Base-by-base conservation (phyloP, 169 alveolate genomes). In the Eimeria necatrix region DNA sequence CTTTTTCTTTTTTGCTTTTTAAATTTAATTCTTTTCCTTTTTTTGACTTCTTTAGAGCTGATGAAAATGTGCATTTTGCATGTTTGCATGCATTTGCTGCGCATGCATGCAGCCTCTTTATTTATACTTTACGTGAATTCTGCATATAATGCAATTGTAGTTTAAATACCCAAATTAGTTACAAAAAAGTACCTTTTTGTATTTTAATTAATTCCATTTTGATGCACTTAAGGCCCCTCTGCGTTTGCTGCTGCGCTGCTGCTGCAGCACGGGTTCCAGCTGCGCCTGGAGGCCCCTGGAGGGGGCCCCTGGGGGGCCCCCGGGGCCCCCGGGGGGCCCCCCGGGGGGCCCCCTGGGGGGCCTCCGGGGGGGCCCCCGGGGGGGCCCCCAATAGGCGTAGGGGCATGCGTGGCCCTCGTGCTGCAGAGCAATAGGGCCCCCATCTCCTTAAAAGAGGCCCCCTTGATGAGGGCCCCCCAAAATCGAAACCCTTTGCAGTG, bases 391-490 rank as follows among this genome's bases (percentile, higher is more conserved):
- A 24, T 14, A 46, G 88, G 88, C 3, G 88, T 78, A 20, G 88
- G 88, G 48, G 88, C 71, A 20, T 78, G 88, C 48, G 48, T 78
- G 22, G 88, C 60, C 26, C 70, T 78, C 2, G 88, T 78, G 70
- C 88, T 78, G 61, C 88, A 78, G 70, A 78, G 88, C 68, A 51
- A 18, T 68, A 78, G 48, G 18, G 9, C 88, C 51, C 88, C 88
- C 20, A 51, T 78, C 61, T 49, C 88, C 26, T 46, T 78, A 0
- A 78, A 46, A 51, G 88, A 46, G 10, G 20, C 22, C 5, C 68
- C 41, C 26, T 48, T 3, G 4, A 9, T 12, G 22, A 20, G 59
- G 24, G 26, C 16, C 14, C 22, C 61, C 41, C 70, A 10, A n/a
- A 46, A 12, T 46, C 4, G 70, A 2, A 78, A 78, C 48, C 9